These are phyloP conservation scores for Musa schizocarpa DNA, from an alignment of 176 grass and related monocot species.

Conservation along the genomic window DNA sequence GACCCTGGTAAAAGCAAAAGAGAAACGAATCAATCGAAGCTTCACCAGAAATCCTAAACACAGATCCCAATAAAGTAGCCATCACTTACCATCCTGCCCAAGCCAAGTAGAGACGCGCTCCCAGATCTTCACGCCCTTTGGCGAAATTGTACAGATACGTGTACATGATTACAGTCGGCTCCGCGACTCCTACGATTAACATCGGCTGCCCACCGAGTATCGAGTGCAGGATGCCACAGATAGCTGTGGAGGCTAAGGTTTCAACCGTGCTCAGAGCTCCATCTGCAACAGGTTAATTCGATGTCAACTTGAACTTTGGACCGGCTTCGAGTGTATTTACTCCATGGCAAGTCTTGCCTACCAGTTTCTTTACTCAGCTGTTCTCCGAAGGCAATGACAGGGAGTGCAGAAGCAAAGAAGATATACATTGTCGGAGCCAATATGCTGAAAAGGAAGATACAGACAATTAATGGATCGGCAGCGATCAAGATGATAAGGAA, in stretches of 20 bases:
- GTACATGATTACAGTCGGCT: constrained; percentile 93
- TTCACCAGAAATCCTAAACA: constrained; percentile 1
- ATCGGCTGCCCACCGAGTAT: constrained; percentile 78
- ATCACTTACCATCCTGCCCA: constrained; percentile 73
- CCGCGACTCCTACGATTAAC: constrained; percentile 85
- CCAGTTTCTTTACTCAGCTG: constrained; percentile 73
- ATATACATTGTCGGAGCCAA: constrained; percentile 86
- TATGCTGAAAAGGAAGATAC: constrained; percentile 36
- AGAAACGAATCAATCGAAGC: constrained; percentile 3
- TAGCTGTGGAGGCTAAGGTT: constrained; percentile 72
- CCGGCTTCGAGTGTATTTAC: too few relatives aligned
- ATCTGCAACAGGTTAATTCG: constrained; percentile 29
- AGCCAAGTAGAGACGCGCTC: constrained; percentile 57
- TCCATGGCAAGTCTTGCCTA: constrained; percentile 2
- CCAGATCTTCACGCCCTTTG: constrained; percentile 41
- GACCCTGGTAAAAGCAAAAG: constrained; percentile 48
- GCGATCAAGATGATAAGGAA: not conserved
- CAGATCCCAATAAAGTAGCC: not conserved
- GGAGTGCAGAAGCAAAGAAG: constrained; percentile 91
- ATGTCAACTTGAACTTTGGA: too few relatives aligned
- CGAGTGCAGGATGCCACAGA: constrained; percentile 82
- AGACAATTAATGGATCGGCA: not conserved
- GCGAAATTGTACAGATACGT: constrained; percentile 81
- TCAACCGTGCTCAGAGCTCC: constrained; percentile 69
- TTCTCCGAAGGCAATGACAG: constrained; percentile 76